Conservation (phyloP, 108 stramenopile genomes). For the Nitzschia sp. region DNA sequence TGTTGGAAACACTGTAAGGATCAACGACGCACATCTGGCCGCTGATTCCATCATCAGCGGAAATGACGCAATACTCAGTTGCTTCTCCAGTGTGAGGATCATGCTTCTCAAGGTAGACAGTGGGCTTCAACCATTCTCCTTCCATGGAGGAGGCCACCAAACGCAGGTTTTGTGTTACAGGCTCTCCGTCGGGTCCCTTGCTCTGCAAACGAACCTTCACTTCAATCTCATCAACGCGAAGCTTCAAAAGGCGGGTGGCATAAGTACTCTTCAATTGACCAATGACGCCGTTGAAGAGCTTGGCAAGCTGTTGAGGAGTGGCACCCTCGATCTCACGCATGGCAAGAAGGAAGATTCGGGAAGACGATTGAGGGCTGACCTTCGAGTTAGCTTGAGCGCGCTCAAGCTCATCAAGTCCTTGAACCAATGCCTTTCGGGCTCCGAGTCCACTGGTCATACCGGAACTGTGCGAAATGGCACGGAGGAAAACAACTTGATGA, state of each 20-base stretch:
- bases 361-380: constrained; percentile 84
- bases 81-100: constrained; percentile 93
- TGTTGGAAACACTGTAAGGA: constrained; percentile 86
- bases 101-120: constrained; percentile 89
- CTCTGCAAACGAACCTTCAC: constrained; percentile 84
- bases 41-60: constrained; percentile 58
- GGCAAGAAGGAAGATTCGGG: constrained; percentile 92
- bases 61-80: constrained; percentile 85
- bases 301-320: constrained; percentile 68
- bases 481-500: constrained; percentile 91
- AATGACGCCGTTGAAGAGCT: constrained; percentile 64
- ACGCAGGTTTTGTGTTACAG: constrained; percentile 77
- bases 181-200: constrained; percentile 59
- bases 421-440: constrained; percentile 72
- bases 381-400: constrained; percentile 89
- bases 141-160: constrained; percentile 93
- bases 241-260: constrained; percentile 89
- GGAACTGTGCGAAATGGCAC: constrained; percentile 89
- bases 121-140: constrained; percentile 91
- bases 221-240: constrained; percentile 97
- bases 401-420: constrained; percentile 95
- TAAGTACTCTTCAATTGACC: constrained; percentile 76
- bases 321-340: constrained; percentile 78
- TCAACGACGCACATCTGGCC: constrained; percentile 87
- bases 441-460: constrained; percentile 69